These are phyloP conservation scores for Botryococcus braunii DNA, from an alignment of 163 green algal species.

Conservation along the genomic window DNA sequence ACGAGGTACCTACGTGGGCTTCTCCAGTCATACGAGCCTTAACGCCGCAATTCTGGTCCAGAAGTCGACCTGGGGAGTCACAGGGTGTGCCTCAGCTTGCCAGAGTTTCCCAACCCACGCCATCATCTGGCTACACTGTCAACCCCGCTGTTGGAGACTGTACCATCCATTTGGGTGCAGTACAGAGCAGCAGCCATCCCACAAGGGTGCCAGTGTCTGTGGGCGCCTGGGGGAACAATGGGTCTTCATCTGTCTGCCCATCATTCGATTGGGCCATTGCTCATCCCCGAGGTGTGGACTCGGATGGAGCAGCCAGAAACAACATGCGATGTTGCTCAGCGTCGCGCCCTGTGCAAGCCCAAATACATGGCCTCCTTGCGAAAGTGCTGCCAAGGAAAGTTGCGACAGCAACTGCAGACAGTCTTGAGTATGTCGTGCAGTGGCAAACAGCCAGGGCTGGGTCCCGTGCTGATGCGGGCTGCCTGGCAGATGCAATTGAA, in stretches of 20 bases:
- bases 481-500: no score
- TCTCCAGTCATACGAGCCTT: background rate
- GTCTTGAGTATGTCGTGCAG: slow-evolving; percentile 1
- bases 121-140: slow-evolving; percentile 8
- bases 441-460: slow-evolving; percentile 4
- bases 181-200: slow-evolving; percentile 4
- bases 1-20: background rate
- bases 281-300: background rate
- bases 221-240: background rate
- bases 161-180: slow-evolving; percentile 26
- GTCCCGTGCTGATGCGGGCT: no score
- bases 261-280: background rate
- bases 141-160: slow-evolving; percentile 20
- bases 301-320: background rate
- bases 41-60: background rate
- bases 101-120: background rate
- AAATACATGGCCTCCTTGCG: slow-evolving; percentile 10
- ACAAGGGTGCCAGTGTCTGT: background rate
- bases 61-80: background rate
- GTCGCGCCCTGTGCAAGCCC: background rate
- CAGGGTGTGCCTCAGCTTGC: background rate
- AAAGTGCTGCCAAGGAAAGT: background rate
- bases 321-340: background rate
- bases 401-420: background rate
- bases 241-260: background rate